Evolutionary conservation across 148 eudicot species (phyloP).

Genomic region (Chenopodium quinoa): DNA sequence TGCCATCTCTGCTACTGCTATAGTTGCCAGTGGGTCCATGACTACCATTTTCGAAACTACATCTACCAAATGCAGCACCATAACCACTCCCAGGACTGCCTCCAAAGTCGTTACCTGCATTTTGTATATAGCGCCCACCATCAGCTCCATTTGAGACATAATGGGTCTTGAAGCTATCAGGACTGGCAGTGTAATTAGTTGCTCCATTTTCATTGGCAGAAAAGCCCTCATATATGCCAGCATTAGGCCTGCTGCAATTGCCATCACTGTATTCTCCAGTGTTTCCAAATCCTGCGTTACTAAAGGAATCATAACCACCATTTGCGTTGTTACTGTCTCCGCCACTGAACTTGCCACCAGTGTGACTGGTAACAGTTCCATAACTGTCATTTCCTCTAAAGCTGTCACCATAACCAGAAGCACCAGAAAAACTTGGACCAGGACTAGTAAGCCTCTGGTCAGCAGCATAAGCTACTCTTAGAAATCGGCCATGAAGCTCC

Average conservation of each 20-base stretch:
- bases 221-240: background rate
- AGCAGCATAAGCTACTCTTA: constrained; percentile 45
- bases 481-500: constrained; percentile 48
- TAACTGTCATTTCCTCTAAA: constrained; percentile 15
- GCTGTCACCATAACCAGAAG: constrained; percentile 21
- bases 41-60: background rate
- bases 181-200: background rate
- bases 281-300: background rate
- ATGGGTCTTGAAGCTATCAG: background rate
- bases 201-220: background rate
- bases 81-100: background rate
- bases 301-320: background rate
- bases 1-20: background rate
- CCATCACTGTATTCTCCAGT: background rate
- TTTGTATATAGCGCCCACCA: background rate
- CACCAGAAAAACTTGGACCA: constrained; percentile 24
- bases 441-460: constrained; percentile 30
- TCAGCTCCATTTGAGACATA: background rate
- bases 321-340: background rate
- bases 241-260: background rate
- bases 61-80: background rate
- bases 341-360: background rate
- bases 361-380: background rate
- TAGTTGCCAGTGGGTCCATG: background rate
- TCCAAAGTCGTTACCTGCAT: background rate